phyloP scores from a whole-genome alignment of 2,329 filamentous ascomycete genomes.

The Sarocladium brachiariae region DNA sequence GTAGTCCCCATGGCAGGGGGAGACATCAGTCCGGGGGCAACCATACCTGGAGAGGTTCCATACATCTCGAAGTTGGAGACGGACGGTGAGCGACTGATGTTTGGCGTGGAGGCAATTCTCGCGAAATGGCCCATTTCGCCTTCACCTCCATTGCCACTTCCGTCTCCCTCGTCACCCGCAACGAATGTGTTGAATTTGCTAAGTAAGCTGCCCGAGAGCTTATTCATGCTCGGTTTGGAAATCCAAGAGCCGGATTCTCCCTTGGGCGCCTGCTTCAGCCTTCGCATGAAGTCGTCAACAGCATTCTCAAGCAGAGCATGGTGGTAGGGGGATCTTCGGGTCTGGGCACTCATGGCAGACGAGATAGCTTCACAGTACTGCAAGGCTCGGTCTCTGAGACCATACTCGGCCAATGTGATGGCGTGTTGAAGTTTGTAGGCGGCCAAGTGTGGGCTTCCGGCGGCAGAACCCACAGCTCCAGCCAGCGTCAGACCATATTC shows the following conservation, averaged over 20 bases:
- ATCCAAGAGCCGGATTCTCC: constrained; percentile 84
- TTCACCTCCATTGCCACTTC: constrained; percentile 63
- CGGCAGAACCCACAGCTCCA: constrained; percentile 43
- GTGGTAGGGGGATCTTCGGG: constrained; percentile 81
- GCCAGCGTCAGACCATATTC: constrained; percentile 80
- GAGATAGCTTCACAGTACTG: constrained; percentile 86
- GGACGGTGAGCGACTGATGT: constrained; percentile 67
- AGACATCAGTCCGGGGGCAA: constrained; percentile 22
- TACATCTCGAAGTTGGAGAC: constrained; percentile 68
- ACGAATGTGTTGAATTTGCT: constrained; percentile 96
- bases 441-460: constrained; percentile 72
- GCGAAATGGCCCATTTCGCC: constrained; percentile 75
- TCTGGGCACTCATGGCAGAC: constrained; percentile 68
- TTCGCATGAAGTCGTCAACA: constrained; percentile 76
- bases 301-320: constrained; percentile 65
- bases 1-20: constrained; percentile 23
- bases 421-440: constrained; percentile 91
- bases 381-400: constrained; percentile 73
- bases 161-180: constrained; percentile 68
- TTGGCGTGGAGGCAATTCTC: constrained; percentile 67
- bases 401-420: constrained; percentile 74
- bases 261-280: constrained; percentile 78
- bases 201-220: constrained; percentile 85
- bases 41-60: constrained; percentile 39
- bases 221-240: constrained; percentile 90